phyloP scores from a whole-genome alignment of 2,329 filamentous ascomycete genomes.

The Colletotrichum cordylinicola region DNA sequence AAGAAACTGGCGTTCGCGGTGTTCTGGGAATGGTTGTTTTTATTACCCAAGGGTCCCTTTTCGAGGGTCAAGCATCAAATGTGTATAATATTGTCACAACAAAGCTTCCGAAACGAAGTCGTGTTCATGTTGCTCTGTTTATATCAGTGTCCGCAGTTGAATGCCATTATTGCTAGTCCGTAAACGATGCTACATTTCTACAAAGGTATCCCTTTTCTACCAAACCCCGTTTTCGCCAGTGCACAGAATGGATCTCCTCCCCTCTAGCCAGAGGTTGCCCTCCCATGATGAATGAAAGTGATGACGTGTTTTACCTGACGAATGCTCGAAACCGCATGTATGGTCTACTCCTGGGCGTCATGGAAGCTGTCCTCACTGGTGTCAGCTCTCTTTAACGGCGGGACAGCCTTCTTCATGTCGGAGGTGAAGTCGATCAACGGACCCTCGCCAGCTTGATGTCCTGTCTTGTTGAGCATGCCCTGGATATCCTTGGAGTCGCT shows the following conservation, averaged over 20 bases:
- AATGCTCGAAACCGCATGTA: not conserved
- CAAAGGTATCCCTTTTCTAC: conserved; percentile 23
- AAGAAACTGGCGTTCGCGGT: conserved; percentile 11
- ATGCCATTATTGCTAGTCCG: conserved; percentile 7
- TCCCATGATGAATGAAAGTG: conserved; percentile 19
- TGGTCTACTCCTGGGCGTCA: conserved; percentile 38
- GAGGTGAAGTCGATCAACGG: conserved; percentile 62
- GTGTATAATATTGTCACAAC: not conserved
- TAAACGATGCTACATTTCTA: conserved; percentile 18
- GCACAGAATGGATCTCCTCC: not conserved
- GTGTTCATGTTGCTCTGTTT: not conserved
- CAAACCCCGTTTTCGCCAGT: conserved; percentile 16
- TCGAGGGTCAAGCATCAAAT: conserved; percentile 1
- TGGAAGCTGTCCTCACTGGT: conserved; percentile 44
- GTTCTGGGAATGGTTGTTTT: not conserved
- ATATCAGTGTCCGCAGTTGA: not conserved
- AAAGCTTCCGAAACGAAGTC: not conserved
- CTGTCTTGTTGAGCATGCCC: conserved; percentile 51
- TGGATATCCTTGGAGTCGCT: conserved; percentile 43
- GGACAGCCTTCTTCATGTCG: conserved; percentile 52
- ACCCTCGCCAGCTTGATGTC: conserved; percentile 48
- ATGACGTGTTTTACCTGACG: not conserved
- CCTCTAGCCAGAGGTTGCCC: not conserved
- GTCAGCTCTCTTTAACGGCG: conserved; percentile 35
- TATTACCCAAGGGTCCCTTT: not conserved